These are phyloP conservation scores for Venturia aucupariae DNA, from an alignment of 2,329 filamentous ascomycete genomes.

Conservation along the genomic window DNA sequence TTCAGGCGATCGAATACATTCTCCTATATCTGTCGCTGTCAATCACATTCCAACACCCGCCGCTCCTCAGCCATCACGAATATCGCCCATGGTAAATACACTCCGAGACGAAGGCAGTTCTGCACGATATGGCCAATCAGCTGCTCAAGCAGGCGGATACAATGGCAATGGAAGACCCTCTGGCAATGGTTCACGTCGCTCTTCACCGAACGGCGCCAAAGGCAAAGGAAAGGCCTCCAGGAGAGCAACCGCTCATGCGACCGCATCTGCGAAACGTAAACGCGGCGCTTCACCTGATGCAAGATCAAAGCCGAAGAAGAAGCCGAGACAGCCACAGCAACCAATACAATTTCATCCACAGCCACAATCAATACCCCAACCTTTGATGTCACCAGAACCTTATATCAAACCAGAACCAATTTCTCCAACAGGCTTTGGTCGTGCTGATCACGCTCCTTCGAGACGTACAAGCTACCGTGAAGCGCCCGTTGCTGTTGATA, in stretches of 20 bases:
- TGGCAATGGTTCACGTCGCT: neutral
- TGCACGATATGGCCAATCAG: neutral
- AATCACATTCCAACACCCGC: slow-evolving; percentile 64
- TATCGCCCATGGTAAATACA: slow-evolving; percentile 36
- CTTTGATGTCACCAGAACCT: slow-evolving; percentile 2
- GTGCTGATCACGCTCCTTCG: neutral
- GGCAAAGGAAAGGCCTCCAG: slow-evolving; percentile 7
- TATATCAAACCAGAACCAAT: slow-evolving; percentile 14
- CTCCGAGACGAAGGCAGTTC: neutral
- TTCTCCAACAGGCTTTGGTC: slow-evolving; percentile 7
- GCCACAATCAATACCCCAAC: neutral
- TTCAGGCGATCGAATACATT: slow-evolving; percentile 15
- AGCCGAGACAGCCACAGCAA: neutral
- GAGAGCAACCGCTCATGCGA: neutral
- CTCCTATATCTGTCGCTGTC: slow-evolving; percentile 54
- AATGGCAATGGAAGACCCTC: neutral
- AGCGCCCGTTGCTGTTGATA: neutral
- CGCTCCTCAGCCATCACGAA: slow-evolving; percentile 67
- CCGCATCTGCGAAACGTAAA: slow-evolving; percentile 12
- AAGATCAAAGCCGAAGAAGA: slow-evolving; percentile 5
- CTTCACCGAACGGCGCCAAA: neutral
- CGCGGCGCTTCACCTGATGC: neutral
- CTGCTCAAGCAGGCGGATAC: neutral
- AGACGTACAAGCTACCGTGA: slow-evolving; percentile 7
- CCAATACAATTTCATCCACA: neutral